Evolutionary conservation across 225 moss, liverwort and hornwort species (phyloP).

Genomic region (Marchantia polymorpha): DNA sequence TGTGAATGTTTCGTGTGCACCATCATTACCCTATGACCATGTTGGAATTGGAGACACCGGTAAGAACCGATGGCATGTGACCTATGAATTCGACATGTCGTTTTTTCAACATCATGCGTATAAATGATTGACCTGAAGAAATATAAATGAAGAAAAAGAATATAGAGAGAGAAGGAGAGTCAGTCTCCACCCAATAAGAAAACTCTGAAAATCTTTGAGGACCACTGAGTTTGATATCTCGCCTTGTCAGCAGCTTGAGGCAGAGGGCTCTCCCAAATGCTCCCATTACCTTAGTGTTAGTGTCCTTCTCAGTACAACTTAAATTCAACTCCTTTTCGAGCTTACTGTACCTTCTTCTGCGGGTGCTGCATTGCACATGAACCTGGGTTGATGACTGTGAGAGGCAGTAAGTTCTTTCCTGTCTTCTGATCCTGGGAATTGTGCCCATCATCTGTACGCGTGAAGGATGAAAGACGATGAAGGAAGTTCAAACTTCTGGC

Average conservation of each 20-base stretch:
- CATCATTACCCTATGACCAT: too few species aligned
- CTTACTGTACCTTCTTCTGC: background rate
- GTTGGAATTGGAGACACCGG: too few species aligned
- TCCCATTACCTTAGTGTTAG: background rate
- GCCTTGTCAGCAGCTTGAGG: background rate
- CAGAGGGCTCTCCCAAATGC: background rate
- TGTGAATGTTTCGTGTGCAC: too few species aligned
- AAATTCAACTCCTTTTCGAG: background rate
- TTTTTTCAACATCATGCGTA: too few species aligned
- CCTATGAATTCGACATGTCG: too few species aligned
- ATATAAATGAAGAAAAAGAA: too few species aligned
- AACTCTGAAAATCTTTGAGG: background rate
- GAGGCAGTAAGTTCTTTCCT: background rate
- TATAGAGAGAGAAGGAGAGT: too few species aligned
- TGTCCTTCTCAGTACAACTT: constrained; percentile 1
- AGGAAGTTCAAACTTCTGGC: too few species aligned
- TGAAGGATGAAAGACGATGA: too few species aligned
- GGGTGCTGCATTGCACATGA: constrained; percentile 3
- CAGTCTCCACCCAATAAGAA: background rate
- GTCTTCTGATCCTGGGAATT: background rate
- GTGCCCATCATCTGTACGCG: background rate
- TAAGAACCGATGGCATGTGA: too few species aligned
- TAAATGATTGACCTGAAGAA: too few species aligned
- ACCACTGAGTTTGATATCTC: background rate
- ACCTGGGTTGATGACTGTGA: background rate